Conservation (phyloP, 306 rosid species). For the Medicago lupulina region DNA sequence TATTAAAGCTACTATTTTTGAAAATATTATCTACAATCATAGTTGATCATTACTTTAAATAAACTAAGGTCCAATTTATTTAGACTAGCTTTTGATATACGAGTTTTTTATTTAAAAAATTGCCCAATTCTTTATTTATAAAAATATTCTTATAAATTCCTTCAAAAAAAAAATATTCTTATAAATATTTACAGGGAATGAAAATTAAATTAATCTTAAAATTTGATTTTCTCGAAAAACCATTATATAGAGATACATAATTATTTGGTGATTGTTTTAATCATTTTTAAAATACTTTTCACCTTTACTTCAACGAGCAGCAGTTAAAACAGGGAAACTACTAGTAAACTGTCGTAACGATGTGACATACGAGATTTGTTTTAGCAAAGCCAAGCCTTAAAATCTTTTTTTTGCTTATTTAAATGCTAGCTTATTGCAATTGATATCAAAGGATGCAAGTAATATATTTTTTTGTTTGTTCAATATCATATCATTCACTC, state of each 20-base stretch:
- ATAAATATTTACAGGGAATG: too few species aligned
- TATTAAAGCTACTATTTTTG: not conserved
- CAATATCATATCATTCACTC: too few species aligned
- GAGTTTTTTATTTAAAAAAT: not conserved
- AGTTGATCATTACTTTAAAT: not conserved
- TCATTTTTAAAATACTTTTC: not conserved
- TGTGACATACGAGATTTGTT: not conserved
- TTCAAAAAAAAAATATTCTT: too few species aligned
- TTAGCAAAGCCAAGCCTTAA: not conserved
- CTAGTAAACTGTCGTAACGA: not conserved
- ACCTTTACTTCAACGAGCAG: not conserved
- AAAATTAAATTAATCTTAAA: not conserved
- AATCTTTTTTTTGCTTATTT: not conserved
- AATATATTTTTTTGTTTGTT: not conserved
- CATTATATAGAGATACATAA: not conserved
- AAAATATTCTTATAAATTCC: not conserved
- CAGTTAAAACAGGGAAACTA: slow-evolving; percentile 18
- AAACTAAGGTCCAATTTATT: not conserved
- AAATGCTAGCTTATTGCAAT: slow-evolving; percentile 2
- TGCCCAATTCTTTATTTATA: not conserved
- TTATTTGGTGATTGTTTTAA: not conserved
- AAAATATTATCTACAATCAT: not conserved
- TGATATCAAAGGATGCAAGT: not conserved
- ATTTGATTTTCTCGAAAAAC: not conserved
- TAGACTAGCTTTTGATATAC: not conserved